Base-by-base conservation (phyloP, 495 filamentous ascomycete genomes). In the Ramalina intermedia region DNA sequence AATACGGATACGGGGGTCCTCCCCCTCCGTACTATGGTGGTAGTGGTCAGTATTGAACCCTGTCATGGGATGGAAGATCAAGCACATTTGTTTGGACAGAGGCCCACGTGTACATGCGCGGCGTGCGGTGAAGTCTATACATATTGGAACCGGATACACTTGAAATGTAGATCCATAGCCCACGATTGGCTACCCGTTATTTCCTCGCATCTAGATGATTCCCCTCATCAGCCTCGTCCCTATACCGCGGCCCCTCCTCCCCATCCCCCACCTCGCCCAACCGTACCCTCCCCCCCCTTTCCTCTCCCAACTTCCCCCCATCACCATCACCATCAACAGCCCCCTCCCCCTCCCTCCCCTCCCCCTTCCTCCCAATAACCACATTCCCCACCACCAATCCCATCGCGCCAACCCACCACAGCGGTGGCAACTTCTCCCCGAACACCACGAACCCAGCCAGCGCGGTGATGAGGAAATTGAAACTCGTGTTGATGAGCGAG, bases 391-490 rank as follows among this genome's bases (percentile, higher is more conserved):
- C 87, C 0, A 94, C 85, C 48, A 96, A 76, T 66, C 94, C 66
- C 46, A 71, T 74, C 0, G 90, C 90, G 8, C 90, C 90, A 5
- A 85, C 58, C 82, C 85, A 96, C 90, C 90, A 96, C 41, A 91
- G 65, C 35, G 79, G 80, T 8, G 80, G 79, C 40, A 93, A 68
- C 6, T 64, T 58, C 66, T 93, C 86, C 17, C 69, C 58, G 61
- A 93, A 93, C 5, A 93, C 73, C 42, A 79, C 47, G 58, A 76
- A 75, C 0, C 91, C 88, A 21, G 94, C 64, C n/a, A 96, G 43
- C 9, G 91, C 91, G 1, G 90, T 95, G 46, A 91, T 59, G 56
- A 96, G 68, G 68, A 98, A 98, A 68, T 98, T 98, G 12, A 85
- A 70, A 21, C 84, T 83, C 4, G 90, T 95, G 60, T 98, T 98